These are phyloP conservation scores for Talinum fruticosum DNA, from an alignment of 148 eudicot genomes.

Conservation along the genomic window DNA sequence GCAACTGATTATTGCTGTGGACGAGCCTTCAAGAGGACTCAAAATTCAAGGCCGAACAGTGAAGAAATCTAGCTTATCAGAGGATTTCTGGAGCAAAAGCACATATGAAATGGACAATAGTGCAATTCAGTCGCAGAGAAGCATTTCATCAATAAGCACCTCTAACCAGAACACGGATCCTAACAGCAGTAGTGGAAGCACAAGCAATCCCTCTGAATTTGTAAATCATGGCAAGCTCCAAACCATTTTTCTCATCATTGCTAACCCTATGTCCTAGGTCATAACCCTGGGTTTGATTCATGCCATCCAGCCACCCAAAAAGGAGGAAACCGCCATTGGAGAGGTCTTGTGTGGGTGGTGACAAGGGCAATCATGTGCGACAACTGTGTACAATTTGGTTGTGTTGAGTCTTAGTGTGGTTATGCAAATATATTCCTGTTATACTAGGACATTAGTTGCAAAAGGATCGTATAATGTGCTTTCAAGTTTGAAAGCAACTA, in stretches of 20 bases:
- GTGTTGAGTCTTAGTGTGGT: no score
- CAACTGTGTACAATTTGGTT: no score
- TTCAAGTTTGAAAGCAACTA: background rate
- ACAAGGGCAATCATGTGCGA: no score
- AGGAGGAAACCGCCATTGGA: no score
- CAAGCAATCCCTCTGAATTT: constrained; percentile 70
- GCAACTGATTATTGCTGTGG: constrained; percentile 62
- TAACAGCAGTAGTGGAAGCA: constrained; percentile 42
- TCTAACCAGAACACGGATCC: constrained; percentile 61
- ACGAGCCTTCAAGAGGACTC: constrained; percentile 75
- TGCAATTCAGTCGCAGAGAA: constrained; percentile 69
- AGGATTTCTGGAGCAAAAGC: constrained; percentile 83
- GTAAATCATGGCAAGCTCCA: constrained; percentile 74
- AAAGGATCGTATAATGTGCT: no score
- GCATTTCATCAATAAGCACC: constrained; percentile 73
- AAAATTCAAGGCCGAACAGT: constrained; percentile 60
- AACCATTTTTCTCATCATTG: background rate
- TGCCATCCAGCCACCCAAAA: no score
- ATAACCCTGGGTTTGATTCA: background rate
- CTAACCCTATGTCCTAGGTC: background rate
- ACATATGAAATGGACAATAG: constrained; percentile 84
- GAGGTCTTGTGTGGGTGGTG: no score
- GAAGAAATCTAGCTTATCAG: constrained; percentile 43
- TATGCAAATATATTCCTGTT: no score
- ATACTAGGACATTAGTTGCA: no score